These are phyloP conservation scores for Thraustotheca clavata DNA, from an alignment of 352 stramenopile genomes.

Conservation along the genomic window DNA sequence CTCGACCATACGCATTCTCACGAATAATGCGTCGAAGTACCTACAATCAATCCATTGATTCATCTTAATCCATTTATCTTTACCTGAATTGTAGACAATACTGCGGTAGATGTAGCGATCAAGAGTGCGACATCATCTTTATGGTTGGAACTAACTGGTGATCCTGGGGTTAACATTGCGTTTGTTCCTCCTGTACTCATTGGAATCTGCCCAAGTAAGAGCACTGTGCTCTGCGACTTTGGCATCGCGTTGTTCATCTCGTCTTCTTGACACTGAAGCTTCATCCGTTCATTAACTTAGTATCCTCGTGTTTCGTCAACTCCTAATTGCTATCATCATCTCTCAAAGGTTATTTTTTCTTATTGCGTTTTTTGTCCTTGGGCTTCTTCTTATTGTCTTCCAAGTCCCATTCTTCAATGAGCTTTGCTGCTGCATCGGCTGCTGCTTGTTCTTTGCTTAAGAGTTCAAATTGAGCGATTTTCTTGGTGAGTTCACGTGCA, in stretches of 20 bases:
- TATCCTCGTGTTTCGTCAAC: slow-evolving; percentile 18
- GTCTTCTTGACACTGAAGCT: background rate
- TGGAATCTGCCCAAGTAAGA: slow-evolving; percentile 48
- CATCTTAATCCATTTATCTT: no score
- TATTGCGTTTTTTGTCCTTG: slow-evolving; percentile 3
- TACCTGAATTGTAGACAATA: slow-evolving; percentile 21
- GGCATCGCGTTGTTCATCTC: background rate
- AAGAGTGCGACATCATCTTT: slow-evolving; percentile 12
- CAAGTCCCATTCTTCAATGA: slow-evolving; percentile 19
- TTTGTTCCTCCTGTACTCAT: background rate
- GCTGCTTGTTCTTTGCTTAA: background rate
- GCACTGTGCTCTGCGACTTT: slow-evolving; percentile 68
- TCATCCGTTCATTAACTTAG: slow-evolving; percentile 5
- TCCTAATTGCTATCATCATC: background rate
- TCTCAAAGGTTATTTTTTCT: slow-evolving; percentile 1
- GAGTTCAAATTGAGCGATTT: slow-evolving; percentile 12
- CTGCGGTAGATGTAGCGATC: slow-evolving; percentile 9
- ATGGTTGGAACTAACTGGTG: background rate
- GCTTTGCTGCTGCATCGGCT: slow-evolving; percentile 4
- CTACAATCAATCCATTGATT: no score
- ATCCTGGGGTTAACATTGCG: background rate
- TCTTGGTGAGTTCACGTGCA: slow-evolving; percentile 6
- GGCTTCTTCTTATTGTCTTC: slow-evolving; percentile 4
- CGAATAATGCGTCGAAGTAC: slow-evolving; percentile 77
- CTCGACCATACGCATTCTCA: slow-evolving; percentile 70